Base-by-base conservation (phyloP, 495 filamentous ascomycete genomes). In the Hypoxylon rickii region DNA sequence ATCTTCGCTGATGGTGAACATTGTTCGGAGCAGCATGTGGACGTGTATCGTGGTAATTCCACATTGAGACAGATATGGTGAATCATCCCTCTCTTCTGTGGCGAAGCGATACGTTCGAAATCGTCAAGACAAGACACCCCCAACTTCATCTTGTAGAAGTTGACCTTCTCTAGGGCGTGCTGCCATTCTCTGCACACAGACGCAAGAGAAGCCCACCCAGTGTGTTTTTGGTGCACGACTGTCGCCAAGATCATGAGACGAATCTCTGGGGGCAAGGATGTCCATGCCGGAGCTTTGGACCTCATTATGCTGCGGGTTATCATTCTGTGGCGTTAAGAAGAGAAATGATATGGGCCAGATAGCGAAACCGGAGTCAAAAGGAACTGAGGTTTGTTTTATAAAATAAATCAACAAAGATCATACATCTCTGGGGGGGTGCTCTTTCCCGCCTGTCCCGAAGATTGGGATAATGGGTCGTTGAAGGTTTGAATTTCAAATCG, bases 101-200 rank as follows among this genome's bases (percentile, higher is more conserved):
- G 62, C 26, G 43, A 36, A 44, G 48, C 21, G 29, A 52, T 45
- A 40, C 29, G 31, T 46, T 59, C 48, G 42, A 68, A 56, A 39
- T 50, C 48, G 10, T 64, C 48, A 32, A 68, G 66, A 48, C 63
- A 66, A 39, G 58, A 46, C 20, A 18, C 33, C 40, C 45, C 51
- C 48, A 68, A 50, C 51, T 56, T 62, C n/a, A 49, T 12, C 26
- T 36, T 38, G 44, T 43, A 26, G 42, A 56, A 56, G 17, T 56
- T 56, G 31, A 15, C 32, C 44, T 26, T 55, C 51, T 48, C 51
- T 34, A 54, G 32, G 21, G 41, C 13, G 19, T 19, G 12, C 42
- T 55, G 51, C 51, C 51, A 55, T 41, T 55, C 51, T 46, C 20
- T 55, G 33, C 51, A 55, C 16, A 55, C 51, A 41, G 51, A 55